Evolutionary conservation across 768 basidiomycete species (phyloP).

Genomic region (Collybia sordida): DNA sequence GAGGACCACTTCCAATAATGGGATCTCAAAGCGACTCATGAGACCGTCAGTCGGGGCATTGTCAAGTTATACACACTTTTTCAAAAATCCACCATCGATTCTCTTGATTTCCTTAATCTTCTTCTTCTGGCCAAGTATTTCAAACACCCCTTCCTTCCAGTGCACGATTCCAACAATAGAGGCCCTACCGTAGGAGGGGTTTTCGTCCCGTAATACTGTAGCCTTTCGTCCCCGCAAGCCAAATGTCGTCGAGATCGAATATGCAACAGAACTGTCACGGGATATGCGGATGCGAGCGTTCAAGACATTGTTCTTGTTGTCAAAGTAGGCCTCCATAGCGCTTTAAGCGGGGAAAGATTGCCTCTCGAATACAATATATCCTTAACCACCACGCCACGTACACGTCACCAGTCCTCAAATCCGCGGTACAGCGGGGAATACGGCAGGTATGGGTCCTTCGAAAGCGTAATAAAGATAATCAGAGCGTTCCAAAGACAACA

Average conservation of each 20-base stretch:
- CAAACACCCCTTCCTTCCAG: constrained; percentile 50
- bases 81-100: constrained; percentile 36
- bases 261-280: constrained; percentile 45
- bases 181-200: constrained; percentile 36
- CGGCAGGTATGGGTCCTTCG: not conserved
- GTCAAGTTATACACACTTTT: constrained; percentile 25
- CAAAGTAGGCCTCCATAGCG: constrained; percentile 50
- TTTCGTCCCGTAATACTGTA: constrained; percentile 46
- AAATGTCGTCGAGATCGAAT: constrained; percentile 42
- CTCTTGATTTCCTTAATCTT: constrained; percentile 38
- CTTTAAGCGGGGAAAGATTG: not conserved
- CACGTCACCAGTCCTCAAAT: no score
- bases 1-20: constrained; percentile 45
- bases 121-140: constrained; percentile 41
- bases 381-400: not conserved
- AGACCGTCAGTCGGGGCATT: not conserved
- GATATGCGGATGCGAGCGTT: constrained; percentile 39
- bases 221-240: constrained; percentile 40
- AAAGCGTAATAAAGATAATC: no score
- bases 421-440: not conserved
- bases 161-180: constrained; percentile 45
- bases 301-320: constrained; percentile 50
- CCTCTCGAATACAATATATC: no score
- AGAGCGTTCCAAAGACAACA: no score
- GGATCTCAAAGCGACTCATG: constrained; percentile 22